Evolutionary conservation across 2,329 filamentous ascomycete genomes (phyloP).

Genomic region (Apiospora sp.): DNA sequence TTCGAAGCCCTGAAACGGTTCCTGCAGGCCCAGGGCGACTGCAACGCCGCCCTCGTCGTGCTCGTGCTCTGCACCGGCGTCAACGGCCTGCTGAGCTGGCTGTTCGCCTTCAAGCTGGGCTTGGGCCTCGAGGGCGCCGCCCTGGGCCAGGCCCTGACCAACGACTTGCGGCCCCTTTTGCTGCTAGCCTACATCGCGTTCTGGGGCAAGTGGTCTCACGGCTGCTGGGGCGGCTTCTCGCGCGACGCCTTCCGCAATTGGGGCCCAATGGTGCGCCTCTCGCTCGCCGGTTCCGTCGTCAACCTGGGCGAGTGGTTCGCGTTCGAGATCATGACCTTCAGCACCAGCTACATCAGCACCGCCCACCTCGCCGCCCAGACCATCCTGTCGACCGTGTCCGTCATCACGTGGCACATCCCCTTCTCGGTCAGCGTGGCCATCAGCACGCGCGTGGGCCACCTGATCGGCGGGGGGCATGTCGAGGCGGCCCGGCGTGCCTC

Average conservation of each 20-base stretch:
- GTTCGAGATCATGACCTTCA: slow-evolving; percentile 53
- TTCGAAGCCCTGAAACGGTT: slow-evolving; percentile 64
- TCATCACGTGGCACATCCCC: slow-evolving; percentile 52
- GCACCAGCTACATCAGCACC: slow-evolving; percentile 54
- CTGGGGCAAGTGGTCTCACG: slow-evolving; percentile 48
- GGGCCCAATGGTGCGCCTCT: slow-evolving; percentile 49
- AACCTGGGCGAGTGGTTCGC: slow-evolving; percentile 53
- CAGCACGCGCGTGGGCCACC: slow-evolving; percentile 51
- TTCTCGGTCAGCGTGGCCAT: slow-evolving; percentile 52
- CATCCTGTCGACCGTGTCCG: slow-evolving; percentile 49
- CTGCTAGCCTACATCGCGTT: slow-evolving; percentile 55
- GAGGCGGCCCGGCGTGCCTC: slow-evolving; percentile 36
- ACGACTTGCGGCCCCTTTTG: slow-evolving; percentile 56
- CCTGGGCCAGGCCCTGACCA: slow-evolving; percentile 56
- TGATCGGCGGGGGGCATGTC: slow-evolving; percentile 48
- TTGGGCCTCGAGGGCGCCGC: slow-evolving; percentile 61
- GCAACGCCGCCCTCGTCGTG: slow-evolving; percentile 56
- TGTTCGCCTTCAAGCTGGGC: slow-evolving; percentile 51
- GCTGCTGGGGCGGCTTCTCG: slow-evolving; percentile 56
- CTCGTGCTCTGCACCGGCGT: slow-evolving; percentile 56
- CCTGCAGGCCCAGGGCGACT: slow-evolving; percentile 62
- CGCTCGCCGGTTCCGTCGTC: slow-evolving; percentile 48
- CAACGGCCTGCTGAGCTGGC: slow-evolving; percentile 58
- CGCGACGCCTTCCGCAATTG: slow-evolving; percentile 46
- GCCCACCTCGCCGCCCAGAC: slow-evolving; percentile 52